Conservation (phyloP, 1,284 basidiomycete genomes). For the Malassezia sp. region DNA sequence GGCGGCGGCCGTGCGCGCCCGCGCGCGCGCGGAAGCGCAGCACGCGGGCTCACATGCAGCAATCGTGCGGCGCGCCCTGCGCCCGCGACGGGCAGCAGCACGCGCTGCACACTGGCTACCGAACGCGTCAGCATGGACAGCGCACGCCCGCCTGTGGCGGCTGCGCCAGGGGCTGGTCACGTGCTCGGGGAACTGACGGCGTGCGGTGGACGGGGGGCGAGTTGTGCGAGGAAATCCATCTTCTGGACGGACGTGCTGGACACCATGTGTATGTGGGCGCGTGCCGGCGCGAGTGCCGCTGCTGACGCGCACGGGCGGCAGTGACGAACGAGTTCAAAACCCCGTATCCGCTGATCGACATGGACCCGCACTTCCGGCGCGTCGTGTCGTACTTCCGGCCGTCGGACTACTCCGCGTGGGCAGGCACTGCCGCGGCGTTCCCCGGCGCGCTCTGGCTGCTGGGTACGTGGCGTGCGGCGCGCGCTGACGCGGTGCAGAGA, state of each 20-base stretch:
- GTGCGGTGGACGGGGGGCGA: too few species aligned
- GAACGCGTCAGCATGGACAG: not conserved
- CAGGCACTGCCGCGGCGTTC: slow-evolving; percentile 64
- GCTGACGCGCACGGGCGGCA: too few species aligned
- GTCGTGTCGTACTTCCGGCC: slow-evolving; percentile 80
- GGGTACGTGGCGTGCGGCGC: slow-evolving; percentile 13
- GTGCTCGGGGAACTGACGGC: slow-evolving; percentile 5
- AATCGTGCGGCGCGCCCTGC: not conserved
- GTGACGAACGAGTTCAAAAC: slow-evolving; percentile 37
- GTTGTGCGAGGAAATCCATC: too few species aligned
- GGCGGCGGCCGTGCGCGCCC: not conserved
- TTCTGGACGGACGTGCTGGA: too few species aligned
- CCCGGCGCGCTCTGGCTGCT: slow-evolving; percentile 58
- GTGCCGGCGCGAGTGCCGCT: too few species aligned
- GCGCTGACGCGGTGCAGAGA: slow-evolving; percentile 18
- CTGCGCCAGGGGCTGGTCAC: not conserved
- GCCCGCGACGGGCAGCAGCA: not conserved
- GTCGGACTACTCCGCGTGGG: slow-evolving; percentile 78
- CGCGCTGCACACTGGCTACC: not conserved
- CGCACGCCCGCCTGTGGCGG: not conserved
- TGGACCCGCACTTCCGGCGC: slow-evolving; percentile 77
- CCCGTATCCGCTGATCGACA: slow-evolving; percentile 52
- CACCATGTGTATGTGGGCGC: too few species aligned
- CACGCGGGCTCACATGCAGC: not conserved
- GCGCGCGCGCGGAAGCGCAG: slow-evolving; percentile 1